phyloP scores from a whole-genome alignment of 176 grass and related monocot genomes.

The Ensete ventricosum region DNA sequence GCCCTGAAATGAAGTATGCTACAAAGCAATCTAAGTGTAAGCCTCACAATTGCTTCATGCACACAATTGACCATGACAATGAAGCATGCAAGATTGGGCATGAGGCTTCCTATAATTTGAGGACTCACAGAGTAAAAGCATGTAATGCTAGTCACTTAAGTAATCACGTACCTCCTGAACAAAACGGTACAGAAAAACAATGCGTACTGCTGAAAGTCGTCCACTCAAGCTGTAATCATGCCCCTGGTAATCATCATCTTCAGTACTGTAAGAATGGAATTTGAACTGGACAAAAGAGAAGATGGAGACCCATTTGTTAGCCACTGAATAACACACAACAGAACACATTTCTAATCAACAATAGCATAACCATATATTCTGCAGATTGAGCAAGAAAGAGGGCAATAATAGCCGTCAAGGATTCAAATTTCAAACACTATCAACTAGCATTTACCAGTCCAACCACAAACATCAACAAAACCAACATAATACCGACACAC shows the following conservation, averaged over 20 bases:
- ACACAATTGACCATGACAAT: neutral
- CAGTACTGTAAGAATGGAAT: constrained; percentile 71
- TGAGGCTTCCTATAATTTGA: neutral
- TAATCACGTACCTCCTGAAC: constrained; percentile 66
- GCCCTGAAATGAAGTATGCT: neutral
- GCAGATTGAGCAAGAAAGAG: neutral
- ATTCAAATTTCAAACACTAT: neutral
- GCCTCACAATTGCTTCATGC: neutral
- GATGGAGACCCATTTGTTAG: constrained; percentile 2
- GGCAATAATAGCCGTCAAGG: neutral
- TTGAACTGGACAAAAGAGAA: constrained; percentile 46
- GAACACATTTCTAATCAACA: neutral
- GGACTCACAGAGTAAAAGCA: neutral
- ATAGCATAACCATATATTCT: neutral
- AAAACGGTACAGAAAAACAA: constrained; percentile 96
- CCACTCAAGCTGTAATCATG: constrained; percentile 88
- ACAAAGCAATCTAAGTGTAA: neutral
- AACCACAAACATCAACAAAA: neutral
- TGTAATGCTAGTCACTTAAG: constrained; percentile 1
- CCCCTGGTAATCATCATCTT: constrained; percentile 89
- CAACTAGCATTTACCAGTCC: neutral
- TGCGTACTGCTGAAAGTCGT: constrained; percentile 84
- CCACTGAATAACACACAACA: constrained; percentile 3
- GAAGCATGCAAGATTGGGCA: neutral
- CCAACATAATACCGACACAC: neutral